These are phyloP conservation scores for Dicorynia guianensis DNA, from an alignment of 306 rosid species.

Conservation along the genomic window DNA sequence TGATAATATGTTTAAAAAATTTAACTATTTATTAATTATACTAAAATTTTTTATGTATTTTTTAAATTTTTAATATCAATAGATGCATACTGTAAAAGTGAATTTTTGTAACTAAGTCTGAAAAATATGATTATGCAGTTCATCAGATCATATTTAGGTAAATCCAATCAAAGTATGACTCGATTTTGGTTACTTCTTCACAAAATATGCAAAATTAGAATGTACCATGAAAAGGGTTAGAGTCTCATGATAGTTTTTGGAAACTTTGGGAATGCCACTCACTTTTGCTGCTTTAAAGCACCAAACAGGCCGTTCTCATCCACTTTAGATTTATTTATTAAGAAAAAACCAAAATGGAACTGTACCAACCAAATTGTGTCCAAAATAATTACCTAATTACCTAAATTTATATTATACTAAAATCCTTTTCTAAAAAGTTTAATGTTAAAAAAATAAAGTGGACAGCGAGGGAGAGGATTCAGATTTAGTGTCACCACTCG, in stretches of 20 bases:
- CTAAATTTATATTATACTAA: constrained; percentile 8
- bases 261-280: constrained; percentile 36
- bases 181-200: background rate
- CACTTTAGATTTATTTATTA: constrained; percentile 41
- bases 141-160: background rate
- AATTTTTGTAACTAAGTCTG: background rate
- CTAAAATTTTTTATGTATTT: too few relatives aligned
- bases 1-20: too few relatives aligned
- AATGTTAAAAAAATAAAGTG: background rate
- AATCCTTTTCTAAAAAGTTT: background rate
- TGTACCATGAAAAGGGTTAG: constrained; percentile 22
- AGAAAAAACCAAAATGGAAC: constrained; percentile 43
- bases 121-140: background rate
- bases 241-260: background rate
- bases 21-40: too few relatives aligned
- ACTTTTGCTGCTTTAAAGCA: constrained; percentile 37
- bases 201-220: constrained; percentile 36
- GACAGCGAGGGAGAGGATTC: constrained; percentile 1
- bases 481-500: constrained; percentile 33
- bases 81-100: too few relatives aligned
- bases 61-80: too few relatives aligned
- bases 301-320: constrained; percentile 44
- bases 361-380: constrained; percentile 36
- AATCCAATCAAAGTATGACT: constrained; percentile 1
- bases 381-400: constrained; percentile 12